Conservation (phyloP, 2,329 filamentous ascomycete genomes). For the Sporothrix brunneoviolacea region DNA sequence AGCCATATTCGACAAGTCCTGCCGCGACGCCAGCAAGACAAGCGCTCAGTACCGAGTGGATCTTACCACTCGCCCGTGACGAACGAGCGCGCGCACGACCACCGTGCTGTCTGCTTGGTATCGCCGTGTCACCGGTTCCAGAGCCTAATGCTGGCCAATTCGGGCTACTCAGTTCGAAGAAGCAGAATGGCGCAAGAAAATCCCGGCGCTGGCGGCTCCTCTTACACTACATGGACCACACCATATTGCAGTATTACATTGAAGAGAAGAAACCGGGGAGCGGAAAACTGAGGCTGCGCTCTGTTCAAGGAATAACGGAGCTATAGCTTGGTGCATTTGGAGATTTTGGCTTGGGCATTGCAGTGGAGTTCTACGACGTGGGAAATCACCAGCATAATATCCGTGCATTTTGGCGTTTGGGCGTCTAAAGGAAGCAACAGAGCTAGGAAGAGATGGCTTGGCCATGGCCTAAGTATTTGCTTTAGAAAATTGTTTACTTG, state of each 20-base stretch:
- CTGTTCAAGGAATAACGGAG: too few relatives aligned
- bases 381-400: too few relatives aligned
- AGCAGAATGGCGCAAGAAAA: slow-evolving; percentile 14
- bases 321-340: too few relatives aligned
- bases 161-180: slow-evolving; percentile 16
- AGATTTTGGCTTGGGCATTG: too few relatives aligned
- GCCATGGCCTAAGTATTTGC: too few relatives aligned
- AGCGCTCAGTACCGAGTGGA: slow-evolving; percentile 45
- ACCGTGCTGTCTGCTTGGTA: slow-evolving; percentile 53
- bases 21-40: slow-evolving; percentile 22
- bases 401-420: too few relatives aligned
- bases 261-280: slow-evolving; percentile 12
- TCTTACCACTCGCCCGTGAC: slow-evolving; percentile 41
- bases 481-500: too few relatives aligned
- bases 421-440: too few relatives aligned
- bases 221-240: slow-evolving; percentile 64
- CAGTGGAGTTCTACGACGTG: too few relatives aligned
- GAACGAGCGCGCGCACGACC: slow-evolving; percentile 40
- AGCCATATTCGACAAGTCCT: background rate
- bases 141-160: slow-evolving; percentile 28
- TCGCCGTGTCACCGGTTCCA: slow-evolving; percentile 61
- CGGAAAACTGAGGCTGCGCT: background rate
- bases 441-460: too few relatives aligned
- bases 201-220: slow-evolving; percentile 58
- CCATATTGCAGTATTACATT: slow-evolving; percentile 64